Evolutionary conservation across 306 rosid species (phyloP).

Genomic region (Prunus dulcis): DNA sequence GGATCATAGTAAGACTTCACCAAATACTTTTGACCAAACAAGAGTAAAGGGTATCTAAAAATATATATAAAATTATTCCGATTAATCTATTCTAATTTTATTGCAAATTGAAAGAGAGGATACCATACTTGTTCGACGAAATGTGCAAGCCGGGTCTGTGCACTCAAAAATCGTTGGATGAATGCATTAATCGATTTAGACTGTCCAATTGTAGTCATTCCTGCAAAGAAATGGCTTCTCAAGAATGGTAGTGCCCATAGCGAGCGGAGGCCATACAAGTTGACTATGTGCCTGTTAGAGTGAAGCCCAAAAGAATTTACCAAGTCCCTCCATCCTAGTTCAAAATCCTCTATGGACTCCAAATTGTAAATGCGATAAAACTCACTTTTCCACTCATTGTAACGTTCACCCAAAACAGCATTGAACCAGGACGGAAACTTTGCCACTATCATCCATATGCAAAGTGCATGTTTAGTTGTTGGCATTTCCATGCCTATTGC

Average conservation of each 20-base stretch:
- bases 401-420: constrained; percentile 92
- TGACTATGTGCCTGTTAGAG: constrained; percentile 74
- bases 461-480: constrained; percentile 75
- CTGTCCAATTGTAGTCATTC: constrained; percentile 85
- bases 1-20: not conserved
- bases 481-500: constrained; percentile 78
- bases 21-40: not conserved
- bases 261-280: constrained; percentile 65
- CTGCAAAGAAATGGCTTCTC: constrained; percentile 92
- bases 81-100: not conserved
- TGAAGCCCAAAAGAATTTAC: constrained; percentile 84
- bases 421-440: constrained; percentile 98
- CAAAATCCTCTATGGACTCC: constrained; percentile 86
- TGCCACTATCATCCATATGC: constrained; percentile 98
- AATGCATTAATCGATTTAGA: constrained; percentile 90
- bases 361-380: constrained; percentile 78
- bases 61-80: not conserved
- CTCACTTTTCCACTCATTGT: constrained; percentile 93
- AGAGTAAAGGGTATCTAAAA: not conserved
- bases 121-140: constrained; percentile 79
- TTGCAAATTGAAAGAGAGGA: constrained; percentile 10
- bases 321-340: constrained; percentile 90
- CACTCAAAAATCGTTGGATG: constrained; percentile 91
- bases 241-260: constrained; percentile 92
- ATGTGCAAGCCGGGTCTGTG: constrained; percentile 89